Evolutionary conservation across 345 rosid genomes (phyloP).

Genomic region (Eucalyptus rudis): DNA sequence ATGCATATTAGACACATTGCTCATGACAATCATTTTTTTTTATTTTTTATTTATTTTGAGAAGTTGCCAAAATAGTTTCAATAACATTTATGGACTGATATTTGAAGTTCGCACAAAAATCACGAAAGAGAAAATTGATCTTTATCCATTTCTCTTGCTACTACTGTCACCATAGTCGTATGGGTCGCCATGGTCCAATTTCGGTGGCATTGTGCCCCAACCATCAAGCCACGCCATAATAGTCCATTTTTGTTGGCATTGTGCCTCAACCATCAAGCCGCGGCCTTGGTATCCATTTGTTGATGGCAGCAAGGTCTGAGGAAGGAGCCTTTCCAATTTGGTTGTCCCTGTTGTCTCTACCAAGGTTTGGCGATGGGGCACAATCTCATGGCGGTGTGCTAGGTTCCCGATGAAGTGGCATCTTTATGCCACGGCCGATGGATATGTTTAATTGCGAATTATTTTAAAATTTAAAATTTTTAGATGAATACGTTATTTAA

Average conservation of each 20-base stretch:
- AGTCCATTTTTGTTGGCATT: not conserved
- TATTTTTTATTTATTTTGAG: rapidly evolving
- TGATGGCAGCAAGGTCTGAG: not conserved
- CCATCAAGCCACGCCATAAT: not conserved
- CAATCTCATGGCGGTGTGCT: not conserved
- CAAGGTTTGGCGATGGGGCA: not conserved
- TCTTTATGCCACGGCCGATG: not conserved
- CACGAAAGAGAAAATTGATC: not conserved
- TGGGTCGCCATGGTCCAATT: not conserved
- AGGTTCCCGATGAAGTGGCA: not conserved
- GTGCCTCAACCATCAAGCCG: not conserved
- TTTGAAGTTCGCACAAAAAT: too few relatives aligned
- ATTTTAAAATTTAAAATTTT: too few relatives aligned
- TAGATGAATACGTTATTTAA: too few relatives aligned
- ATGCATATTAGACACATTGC: not conserved
- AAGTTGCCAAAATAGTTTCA: not conserved
- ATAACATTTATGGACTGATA: not conserved
- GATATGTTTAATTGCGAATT: not conserved
- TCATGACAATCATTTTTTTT: not conserved
- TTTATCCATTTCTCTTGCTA: not conserved
- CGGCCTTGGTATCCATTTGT: not conserved
- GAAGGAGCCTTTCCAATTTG: not conserved
- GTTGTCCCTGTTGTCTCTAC: not conserved
- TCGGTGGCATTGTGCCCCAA: not conserved
- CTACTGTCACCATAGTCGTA: not conserved